Percentiles rank a stretch among this genome's conserved stretches.
Conservation (phyloP, 75 land plant species). For the Adiantum capillusveneris region DNA sequence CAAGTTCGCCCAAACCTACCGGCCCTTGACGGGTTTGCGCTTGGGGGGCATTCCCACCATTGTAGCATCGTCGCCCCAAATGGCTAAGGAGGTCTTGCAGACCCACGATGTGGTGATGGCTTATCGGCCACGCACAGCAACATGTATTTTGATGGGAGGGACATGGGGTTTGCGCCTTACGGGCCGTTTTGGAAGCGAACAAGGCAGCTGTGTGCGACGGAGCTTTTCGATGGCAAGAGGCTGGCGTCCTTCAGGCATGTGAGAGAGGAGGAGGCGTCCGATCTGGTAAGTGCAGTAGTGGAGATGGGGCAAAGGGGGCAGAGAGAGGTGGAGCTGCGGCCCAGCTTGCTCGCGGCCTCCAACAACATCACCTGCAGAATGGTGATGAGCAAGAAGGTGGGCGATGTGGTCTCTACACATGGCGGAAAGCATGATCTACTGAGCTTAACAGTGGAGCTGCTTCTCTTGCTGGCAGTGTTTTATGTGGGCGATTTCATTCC, state of each 20-base stretch:
- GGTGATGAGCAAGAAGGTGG: neutral
- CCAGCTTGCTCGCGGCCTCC: neutral
- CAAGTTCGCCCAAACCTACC: constrained; percentile 26
- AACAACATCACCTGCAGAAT: neutral
- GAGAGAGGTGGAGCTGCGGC: neutral
- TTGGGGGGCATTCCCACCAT: constrained; percentile 29
- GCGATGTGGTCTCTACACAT: too few relatives aligned
- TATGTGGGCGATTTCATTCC: constrained; percentile 15
- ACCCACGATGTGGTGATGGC: constrained; percentile 37
- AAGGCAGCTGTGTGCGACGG: constrained; percentile 20
- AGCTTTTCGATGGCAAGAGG: constrained; percentile 27
- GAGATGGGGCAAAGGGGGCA: neutral
- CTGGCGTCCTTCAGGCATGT: constrained; percentile 13
- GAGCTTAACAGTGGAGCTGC: constrained; percentile 1
- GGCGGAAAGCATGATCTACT: too few relatives aligned
- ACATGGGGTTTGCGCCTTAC: constrained; percentile 25
- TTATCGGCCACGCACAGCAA: constrained; percentile 11
- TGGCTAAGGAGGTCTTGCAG: constrained; percentile 33
- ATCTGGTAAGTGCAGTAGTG: constrained; percentile 1
- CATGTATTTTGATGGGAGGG: constrained; percentile 4
- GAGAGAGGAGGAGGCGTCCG: constrained; percentile 21
- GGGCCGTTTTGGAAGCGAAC: constrained; percentile 29
- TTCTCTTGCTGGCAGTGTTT: constrained; percentile 4
- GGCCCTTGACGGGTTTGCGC: constrained; percentile 35
- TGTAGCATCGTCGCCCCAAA: constrained; percentile 30